These are phyloP conservation scores for Globisporangium takayamanum DNA, from an alignment of 352 stramenopile species.

Conservation along the genomic window DNA sequence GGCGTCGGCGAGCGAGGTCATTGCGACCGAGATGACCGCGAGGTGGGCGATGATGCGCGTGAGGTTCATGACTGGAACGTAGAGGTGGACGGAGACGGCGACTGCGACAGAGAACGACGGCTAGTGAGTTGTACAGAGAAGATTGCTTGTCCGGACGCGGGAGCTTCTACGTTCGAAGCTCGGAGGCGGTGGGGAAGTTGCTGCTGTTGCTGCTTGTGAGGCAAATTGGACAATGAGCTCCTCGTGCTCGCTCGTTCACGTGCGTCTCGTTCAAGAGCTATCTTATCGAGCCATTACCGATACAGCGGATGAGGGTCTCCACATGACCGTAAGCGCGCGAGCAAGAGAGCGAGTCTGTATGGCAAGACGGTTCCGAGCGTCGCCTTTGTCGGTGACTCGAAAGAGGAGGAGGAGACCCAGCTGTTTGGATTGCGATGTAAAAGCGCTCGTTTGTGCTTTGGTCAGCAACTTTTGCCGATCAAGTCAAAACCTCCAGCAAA, in stretches of 20 bases:
- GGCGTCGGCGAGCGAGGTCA: conserved; percentile 4
- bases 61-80: conserved; percentile 4
- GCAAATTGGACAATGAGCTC: conserved; percentile 9
- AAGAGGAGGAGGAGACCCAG: neutral
- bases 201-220: neutral
- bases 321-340: too few species aligned
- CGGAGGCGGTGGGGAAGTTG: too few species aligned
- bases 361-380: neutral
- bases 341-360: too few species aligned
- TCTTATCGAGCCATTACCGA: neutral
- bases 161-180: neutral
- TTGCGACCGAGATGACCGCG: conserved; percentile 5
- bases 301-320: too few species aligned
- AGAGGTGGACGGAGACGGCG: neutral
- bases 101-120: neutral
- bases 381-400: too few species aligned
- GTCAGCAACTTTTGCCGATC: too few species aligned
- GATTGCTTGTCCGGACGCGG: neutral
- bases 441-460: too few species aligned
- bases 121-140: neutral
- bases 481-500: too few species aligned
- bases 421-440: conserved; percentile 1
- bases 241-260: neutral
- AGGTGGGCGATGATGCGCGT: conserved; percentile 6
- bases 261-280: neutral